Conservation (phyloP, 2,329 filamentous ascomycete genomes). For the Metarhizium brunneum region DNA sequence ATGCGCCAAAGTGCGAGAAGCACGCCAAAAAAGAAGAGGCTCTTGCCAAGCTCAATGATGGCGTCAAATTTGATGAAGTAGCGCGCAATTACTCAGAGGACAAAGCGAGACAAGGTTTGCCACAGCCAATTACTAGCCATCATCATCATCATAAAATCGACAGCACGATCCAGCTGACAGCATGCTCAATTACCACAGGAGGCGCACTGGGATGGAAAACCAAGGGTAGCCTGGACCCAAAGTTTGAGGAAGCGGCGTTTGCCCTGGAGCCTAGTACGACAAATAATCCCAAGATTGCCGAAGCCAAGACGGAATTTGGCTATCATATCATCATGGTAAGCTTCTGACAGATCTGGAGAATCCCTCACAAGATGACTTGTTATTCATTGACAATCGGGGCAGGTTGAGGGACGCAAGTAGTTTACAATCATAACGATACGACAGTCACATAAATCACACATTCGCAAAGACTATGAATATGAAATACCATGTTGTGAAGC, state of each 20-base stretch:
- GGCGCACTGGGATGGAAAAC: conserved; percentile 66
- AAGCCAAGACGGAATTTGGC: conserved; percentile 66
- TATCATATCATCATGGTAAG: conserved; percentile 74
- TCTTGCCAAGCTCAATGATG: conserved; percentile 54
- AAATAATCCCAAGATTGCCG: conserved; percentile 52
- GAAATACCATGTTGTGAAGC: neutral
- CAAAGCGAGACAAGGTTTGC: conserved; percentile 57
- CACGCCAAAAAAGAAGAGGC: conserved; percentile 72
- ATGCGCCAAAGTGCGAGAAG: conserved; percentile 52
- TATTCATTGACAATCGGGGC: neutral
- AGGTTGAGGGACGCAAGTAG: conserved; percentile 35
- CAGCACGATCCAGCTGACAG: neutral
- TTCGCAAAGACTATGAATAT: neutral
- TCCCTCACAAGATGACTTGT: neutral
- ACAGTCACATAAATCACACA: neutral
- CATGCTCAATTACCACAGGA: conserved; percentile 32
- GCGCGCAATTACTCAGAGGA: conserved; percentile 67
- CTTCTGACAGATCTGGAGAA: neutral
- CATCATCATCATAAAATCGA: neutral
- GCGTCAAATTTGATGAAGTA: conserved; percentile 66
- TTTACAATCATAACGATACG: conserved; percentile 3
- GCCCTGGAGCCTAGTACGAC: conserved; percentile 58
- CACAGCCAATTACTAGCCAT: neutral
- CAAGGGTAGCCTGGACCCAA: conserved; percentile 54
- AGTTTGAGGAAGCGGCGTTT: conserved; percentile 67